phyloP scores from a whole-genome alignment of 371 early-diverging fungal species.

The Paraphysoderma sedebokerense region DNA sequence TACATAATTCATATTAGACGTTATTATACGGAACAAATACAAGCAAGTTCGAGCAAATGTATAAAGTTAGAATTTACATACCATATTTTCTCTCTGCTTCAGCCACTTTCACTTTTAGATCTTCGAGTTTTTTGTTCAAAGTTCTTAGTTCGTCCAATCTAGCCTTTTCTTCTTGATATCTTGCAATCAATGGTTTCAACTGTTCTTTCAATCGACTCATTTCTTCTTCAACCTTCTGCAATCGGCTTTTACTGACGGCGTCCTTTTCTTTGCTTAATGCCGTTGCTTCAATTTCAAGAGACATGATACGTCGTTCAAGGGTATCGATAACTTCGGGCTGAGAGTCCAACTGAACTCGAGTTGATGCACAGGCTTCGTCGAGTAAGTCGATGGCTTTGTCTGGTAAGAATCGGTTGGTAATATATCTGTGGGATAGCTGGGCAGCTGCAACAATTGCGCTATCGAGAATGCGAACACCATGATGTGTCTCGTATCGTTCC shows the following conservation, averaged over 20 bases:
- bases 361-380: constrained; percentile 88
- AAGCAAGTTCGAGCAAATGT: too few species aligned
- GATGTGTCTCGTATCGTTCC: constrained; percentile 55
- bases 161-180: constrained; percentile 67
- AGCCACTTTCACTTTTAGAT: constrained; percentile 57
- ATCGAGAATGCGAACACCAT: constrained; percentile 60
- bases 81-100: constrained; percentile 69
- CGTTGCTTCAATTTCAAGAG: constrained; percentile 87
- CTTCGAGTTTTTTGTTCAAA: constrained; percentile 72
- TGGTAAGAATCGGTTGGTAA: constrained; percentile 60
- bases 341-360: constrained; percentile 84
- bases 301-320: constrained; percentile 69
- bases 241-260: constrained; percentile 46
- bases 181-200: constrained; percentile 68
- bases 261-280: constrained; percentile 87
- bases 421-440: constrained; percentile 53
- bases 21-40: too few species aligned
- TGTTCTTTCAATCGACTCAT: constrained; percentile 64
- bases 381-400: constrained; percentile 77
- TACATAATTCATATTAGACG: constrained; percentile 12
- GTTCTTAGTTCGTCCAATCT: constrained; percentile 70
- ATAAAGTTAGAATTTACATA: too few species aligned
- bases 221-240: constrained; percentile 61
- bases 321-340: constrained; percentile 91
- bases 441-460: constrained; percentile 61